Conservation (phyloP, 2,329 filamentous ascomycete species). For the Microsporum audouinii region DNA sequence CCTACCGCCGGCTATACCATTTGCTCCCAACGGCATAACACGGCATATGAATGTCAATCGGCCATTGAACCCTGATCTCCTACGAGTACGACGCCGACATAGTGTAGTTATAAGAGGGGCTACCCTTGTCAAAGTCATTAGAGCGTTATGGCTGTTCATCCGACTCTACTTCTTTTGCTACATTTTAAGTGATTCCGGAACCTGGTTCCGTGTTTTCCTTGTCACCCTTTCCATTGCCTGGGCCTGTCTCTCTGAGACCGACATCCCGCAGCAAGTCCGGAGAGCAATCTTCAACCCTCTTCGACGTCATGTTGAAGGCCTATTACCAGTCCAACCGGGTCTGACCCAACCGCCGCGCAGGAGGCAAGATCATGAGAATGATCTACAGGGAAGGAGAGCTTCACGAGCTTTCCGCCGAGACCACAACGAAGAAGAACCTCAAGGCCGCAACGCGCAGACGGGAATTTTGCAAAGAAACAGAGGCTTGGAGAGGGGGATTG, state of each 20-base stretch:
- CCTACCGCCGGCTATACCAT: background rate
- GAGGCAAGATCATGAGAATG: background rate
- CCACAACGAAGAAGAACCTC: background rate
- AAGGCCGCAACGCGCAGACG: background rate
- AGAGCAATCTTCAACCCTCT: constrained; percentile 29
- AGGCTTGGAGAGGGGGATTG: constrained; percentile 41
- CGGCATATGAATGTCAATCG: background rate
- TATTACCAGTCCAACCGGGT: constrained; percentile 25
- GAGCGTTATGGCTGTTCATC: constrained; percentile 47
- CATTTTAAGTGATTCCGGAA: constrained; percentile 43
- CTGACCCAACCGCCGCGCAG: constrained; percentile 12
- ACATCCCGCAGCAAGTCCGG: constrained; percentile 26
- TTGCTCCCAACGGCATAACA: background rate
- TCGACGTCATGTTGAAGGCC: constrained; percentile 35
- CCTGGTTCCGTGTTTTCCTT: constrained; percentile 34
- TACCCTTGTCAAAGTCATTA: constrained; percentile 14
- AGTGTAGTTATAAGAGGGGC: background rate
- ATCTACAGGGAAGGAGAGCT: background rate
- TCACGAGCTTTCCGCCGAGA: background rate
- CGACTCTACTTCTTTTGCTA: constrained; percentile 49
- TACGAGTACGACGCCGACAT: constrained; percentile 3
- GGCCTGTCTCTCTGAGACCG: constrained; percentile 33
- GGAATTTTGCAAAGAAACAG: constrained; percentile 12
- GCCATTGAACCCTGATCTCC: background rate
- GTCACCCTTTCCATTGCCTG: constrained; percentile 29